phyloP scores from a whole-genome alignment of 1,284 basidiomycete genomes.

The Moesziomyces sp. region DNA sequence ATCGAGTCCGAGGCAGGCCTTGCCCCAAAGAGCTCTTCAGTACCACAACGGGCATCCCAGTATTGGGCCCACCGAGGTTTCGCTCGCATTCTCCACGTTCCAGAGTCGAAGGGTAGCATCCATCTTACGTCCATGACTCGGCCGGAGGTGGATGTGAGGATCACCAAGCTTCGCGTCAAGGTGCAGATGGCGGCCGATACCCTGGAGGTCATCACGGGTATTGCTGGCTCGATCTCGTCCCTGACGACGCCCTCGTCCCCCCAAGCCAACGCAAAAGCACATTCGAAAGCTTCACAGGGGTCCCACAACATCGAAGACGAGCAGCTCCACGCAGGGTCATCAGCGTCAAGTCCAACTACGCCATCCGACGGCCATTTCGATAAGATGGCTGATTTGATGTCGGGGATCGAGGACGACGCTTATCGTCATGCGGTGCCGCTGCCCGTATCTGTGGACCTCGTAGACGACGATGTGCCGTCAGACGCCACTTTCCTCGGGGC shows the following conservation, averaged over 20 bases:
- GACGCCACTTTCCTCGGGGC: slow-evolving; percentile 88
- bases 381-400: slow-evolving; percentile 62
- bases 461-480: slow-evolving; percentile 87
- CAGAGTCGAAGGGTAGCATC: slow-evolving; percentile 50
- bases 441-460: slow-evolving; percentile 81
- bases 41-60: slow-evolving; percentile 18
- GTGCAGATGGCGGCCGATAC: slow-evolving; percentile 55
- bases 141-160: slow-evolving; percentile 58
- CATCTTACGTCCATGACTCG: slow-evolving; percentile 49
- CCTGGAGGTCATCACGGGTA: slow-evolving; percentile 21
- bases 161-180: slow-evolving; percentile 37
- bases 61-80: slow-evolving; percentile 39
- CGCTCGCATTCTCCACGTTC: slow-evolving; percentile 66
- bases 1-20: slow-evolving; percentile 11
- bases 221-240: slow-evolving; percentile 12
- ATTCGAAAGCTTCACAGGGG: neutral
- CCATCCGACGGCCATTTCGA: slow-evolving; percentile 5
- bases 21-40: neutral
- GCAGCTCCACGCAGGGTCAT: neutral
- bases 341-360: neutral
- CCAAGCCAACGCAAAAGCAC: neutral
- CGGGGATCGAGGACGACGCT: slow-evolving; percentile 84
- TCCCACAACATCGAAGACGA: neutral
- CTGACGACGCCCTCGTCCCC: neutral
- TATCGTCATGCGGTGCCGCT: slow-evolving; percentile 78